These are phyloP conservation scores for Oryza meyeriana DNA, from an alignment of 176 grass and related monocot genomes.

Conservation along the genomic window DNA sequence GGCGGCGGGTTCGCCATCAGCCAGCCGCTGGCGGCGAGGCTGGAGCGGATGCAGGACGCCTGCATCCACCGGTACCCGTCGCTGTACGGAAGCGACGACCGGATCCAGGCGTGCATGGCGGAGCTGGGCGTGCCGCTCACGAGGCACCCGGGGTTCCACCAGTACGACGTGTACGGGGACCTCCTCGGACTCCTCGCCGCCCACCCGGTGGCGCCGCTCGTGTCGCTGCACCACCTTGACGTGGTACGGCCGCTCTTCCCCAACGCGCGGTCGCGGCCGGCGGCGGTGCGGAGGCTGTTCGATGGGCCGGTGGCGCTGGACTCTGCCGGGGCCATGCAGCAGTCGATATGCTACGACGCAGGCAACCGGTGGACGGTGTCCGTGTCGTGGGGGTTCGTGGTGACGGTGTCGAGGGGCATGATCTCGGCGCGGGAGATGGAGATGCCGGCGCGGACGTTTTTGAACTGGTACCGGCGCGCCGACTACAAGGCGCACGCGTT, in stretches of 20 bases:
- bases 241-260: conserved; percentile 70
- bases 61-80: conserved; percentile 62
- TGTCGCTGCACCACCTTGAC: conserved; percentile 75
- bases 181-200: conserved; percentile 69
- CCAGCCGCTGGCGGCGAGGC: conserved; percentile 48
- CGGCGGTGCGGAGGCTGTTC: conserved; percentile 53
- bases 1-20: conserved; percentile 79
- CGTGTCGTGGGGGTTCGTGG: conserved; percentile 72
- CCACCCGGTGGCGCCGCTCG: conserved; percentile 54
- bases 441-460: conserved; percentile 61
- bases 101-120: conserved; percentile 83
- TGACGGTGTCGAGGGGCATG: conserved; percentile 49
- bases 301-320: conserved; percentile 56
- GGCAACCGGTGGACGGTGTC: conserved; percentile 57
- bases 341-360: conserved; percentile 73
- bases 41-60: conserved; percentile 54
- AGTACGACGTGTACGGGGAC: conserved; percentile 72
- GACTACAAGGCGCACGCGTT: conserved; percentile 67
- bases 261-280: conserved; percentile 9
- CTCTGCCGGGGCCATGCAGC: conserved; percentile 57
- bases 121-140: conserved; percentile 69
- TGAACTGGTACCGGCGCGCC: conserved; percentile 64
- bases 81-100: conserved; percentile 69
- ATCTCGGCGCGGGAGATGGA: conserved; percentile 79
- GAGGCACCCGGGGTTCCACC: conserved; percentile 64